Evolutionary conservation across 148 eudicot species (phyloP).

Genomic region (Fagopyrum homotropicum): DNA sequence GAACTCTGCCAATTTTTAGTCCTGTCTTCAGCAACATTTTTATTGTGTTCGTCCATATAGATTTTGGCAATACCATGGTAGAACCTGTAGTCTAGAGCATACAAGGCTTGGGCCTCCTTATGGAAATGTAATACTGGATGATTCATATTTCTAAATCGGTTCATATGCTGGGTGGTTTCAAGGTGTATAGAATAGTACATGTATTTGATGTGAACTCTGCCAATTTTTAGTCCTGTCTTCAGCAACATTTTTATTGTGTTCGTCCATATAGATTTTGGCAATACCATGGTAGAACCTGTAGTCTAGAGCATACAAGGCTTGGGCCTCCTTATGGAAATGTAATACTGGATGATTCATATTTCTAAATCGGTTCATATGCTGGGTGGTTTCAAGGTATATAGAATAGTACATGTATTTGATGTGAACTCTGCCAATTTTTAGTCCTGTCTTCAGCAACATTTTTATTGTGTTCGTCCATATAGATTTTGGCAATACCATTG

Average conservation of each 20-base stretch:
- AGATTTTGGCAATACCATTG: not conserved
- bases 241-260: constrained; percentile 1
- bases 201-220: not conserved
- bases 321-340: not conserved
- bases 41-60: not conserved
- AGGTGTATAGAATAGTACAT: not conserved
- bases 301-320: not conserved
- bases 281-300: not conserved
- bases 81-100: too few relatives aligned
- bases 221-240: not conserved
- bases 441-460: not conserved
- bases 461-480: not conserved
- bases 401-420: not conserved
- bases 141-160: not conserved
- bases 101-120: not conserved
- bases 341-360: not conserved
- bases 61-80: not conserved
- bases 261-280: not conserved
- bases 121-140: not conserved
- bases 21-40: not conserved
- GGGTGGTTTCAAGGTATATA: not conserved
- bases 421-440: not conserved
- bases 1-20: not conserved
- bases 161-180: constrained; percentile 7
- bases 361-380: not conserved